A percentile compares a stretch with the other conserved stretches of the same genome.
Evolutionary conservation across 352 stramenopile species (phyloP).

Genomic region (Phytophthora vignae): DNA sequence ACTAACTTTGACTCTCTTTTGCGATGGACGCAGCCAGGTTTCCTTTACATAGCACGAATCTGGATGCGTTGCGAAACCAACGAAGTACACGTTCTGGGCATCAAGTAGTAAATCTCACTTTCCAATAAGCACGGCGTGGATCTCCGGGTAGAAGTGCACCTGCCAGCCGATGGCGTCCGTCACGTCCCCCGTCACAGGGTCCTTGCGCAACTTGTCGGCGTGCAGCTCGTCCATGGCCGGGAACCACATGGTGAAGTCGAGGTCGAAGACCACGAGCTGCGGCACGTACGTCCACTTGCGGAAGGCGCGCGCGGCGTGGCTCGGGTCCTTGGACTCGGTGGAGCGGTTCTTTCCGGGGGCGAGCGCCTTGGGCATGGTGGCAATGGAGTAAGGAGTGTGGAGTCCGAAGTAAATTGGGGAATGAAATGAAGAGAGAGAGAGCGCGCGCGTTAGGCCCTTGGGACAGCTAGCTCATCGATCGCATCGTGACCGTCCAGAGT

Average conservation of each 20-base stretch:
- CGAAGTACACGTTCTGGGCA: too few species aligned
- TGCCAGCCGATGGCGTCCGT: conserved; percentile 69
- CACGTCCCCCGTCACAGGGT: conserved; percentile 55
- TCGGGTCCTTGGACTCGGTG: conserved; percentile 19
- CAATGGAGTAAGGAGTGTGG: neutral
- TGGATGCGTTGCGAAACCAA: too few species aligned
- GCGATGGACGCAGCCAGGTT: too few species aligned
- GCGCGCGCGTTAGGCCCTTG: neutral
- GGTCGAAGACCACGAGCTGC: conserved; percentile 75
- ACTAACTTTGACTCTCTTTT: too few species aligned
- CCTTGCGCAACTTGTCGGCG: conserved; percentile 80
- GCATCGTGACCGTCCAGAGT: neutral
- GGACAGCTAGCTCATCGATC: neutral
- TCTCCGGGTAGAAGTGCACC: conserved; percentile 75
- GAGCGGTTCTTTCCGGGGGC: conserved; percentile 29
- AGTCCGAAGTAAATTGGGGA: neutral
- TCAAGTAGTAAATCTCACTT: too few species aligned
- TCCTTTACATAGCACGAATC: too few species aligned
- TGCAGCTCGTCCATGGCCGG: conserved; percentile 81
- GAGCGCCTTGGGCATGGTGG: conserved; percentile 21
- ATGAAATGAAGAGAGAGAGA: neutral
- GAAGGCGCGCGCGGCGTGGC: conserved; percentile 18
- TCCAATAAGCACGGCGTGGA: conserved; percentile 68
- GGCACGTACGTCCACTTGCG: conserved; percentile 62
- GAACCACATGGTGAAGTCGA: conserved; percentile 85